Conservation (phyloP, 1,284 basidiomycete genomes). For the Spongiforma sp. region DNA sequence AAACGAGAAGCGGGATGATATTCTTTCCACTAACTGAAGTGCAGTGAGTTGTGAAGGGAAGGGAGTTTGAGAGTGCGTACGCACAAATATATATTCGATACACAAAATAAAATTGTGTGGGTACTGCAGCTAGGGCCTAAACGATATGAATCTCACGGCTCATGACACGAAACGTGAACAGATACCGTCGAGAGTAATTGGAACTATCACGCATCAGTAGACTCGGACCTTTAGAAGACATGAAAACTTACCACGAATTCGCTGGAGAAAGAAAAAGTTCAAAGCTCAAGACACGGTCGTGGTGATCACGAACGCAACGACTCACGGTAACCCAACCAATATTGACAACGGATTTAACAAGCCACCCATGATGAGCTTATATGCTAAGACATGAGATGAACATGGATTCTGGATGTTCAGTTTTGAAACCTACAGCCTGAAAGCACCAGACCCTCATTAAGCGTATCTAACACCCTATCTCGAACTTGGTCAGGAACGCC, state of each 20-base stretch:
- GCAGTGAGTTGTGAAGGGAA: background rate
- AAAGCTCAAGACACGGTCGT: background rate
- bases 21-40: background rate
- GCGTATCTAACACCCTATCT: slow-evolving; percentile 12
- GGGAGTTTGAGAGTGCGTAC: background rate
- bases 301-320: background rate
- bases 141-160: background rate
- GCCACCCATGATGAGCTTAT: slow-evolving; percentile 16
- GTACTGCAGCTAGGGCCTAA: slow-evolving; percentile 9
- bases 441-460: slow-evolving; percentile 8
- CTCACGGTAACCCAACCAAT: slow-evolving; percentile 4
- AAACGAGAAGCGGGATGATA: background rate
- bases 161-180: background rate
- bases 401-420: background rate
- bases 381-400: slow-evolving; percentile 9
- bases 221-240: background rate
- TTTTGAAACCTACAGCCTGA: slow-evolving; percentile 8
- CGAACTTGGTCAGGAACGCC: background rate
- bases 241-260: slow-evolving; percentile 21
- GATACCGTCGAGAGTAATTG: slow-evolving; percentile 10
- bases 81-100: slow-evolving; percentile 22
- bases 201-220: slow-evolving; percentile 9
- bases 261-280: slow-evolving; percentile 7
- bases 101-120: slow-evolving; percentile 13
- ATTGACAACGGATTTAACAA: background rate